A percentile compares a stretch with the other conserved stretches of the same genome.
Conservation (phyloP, 257 asterid genomes). For the Hygrophila difformis region DNA sequence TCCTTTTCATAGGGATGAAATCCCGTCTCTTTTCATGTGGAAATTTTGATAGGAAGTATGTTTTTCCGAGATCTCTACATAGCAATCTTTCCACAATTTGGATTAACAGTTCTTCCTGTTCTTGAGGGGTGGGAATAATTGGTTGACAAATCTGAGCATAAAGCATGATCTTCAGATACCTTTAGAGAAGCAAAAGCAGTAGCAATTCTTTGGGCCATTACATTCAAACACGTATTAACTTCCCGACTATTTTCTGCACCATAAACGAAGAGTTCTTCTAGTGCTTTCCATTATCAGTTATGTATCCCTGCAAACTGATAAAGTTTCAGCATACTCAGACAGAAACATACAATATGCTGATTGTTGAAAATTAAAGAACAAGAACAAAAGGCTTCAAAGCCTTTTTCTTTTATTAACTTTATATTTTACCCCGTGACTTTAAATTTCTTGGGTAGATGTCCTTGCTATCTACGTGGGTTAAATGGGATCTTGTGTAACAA, state of each 20-base stretch:
- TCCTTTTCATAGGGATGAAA: too few species aligned
- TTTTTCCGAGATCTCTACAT: conserved; percentile 1
- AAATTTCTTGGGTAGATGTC: too few species aligned
- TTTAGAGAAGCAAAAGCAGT: conserved; percentile 95
- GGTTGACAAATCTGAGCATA: conserved; percentile 11
- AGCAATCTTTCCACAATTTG: background rate
- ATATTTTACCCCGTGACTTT: too few species aligned
- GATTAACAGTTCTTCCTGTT: conserved; percentile 4
- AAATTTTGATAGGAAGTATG: too few species aligned
- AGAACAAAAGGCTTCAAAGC: too few species aligned
- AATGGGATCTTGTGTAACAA: too few species aligned
- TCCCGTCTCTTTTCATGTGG: too few species aligned
- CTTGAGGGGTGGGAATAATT: background rate
- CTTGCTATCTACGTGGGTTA: too few species aligned
- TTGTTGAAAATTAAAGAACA: background rate
- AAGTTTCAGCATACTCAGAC: conserved; percentile 12
- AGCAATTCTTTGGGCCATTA: conserved; percentile 77
- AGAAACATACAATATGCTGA: conserved; percentile 13
- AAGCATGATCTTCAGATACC: conserved; percentile 34
- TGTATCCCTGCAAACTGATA: conserved; percentile 53
- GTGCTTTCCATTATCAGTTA: conserved; percentile 92
- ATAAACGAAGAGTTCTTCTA: conserved; percentile 78
- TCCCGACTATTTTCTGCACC: conserved; percentile 46
- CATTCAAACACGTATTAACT: conserved; percentile 56
- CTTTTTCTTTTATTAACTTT: too few species aligned